phyloP scores from a whole-genome alignment of 768 basidiomycete genomes.

The Bullera alba region DNA sequence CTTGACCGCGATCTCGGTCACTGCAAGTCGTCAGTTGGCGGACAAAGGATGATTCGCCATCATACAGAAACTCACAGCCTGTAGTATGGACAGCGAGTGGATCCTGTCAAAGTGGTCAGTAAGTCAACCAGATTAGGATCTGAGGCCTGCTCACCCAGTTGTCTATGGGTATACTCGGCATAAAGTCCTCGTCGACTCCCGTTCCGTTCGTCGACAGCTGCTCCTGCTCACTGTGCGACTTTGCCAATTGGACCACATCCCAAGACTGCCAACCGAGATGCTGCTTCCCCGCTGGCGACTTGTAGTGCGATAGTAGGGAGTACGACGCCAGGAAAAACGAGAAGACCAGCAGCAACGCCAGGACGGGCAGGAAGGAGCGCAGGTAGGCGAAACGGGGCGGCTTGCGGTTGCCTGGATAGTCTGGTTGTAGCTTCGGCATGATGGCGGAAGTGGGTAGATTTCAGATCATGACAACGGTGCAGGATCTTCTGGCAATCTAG shows the following conservation, averaged over 20 bases:
- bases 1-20: constrained; percentile 71
- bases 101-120: constrained; percentile 48
- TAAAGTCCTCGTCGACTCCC: constrained; percentile 47
- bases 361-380: constrained; percentile 49
- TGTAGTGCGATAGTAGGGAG: constrained; percentile 73
- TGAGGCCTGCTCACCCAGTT: constrained; percentile 50
- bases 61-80: constrained; percentile 54
- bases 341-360: constrained; percentile 58
- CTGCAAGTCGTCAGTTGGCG: constrained; percentile 34
- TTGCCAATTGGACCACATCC: constrained; percentile 54
- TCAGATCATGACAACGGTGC: too few relatives aligned
- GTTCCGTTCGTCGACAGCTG: constrained; percentile 48
- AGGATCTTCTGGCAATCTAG: too few relatives aligned
- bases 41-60: neutral
- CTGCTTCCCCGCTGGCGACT: constrained; percentile 49
- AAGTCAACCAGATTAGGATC: neutral
- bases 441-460: too few relatives aligned
- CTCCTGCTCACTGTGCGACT: constrained; percentile 55
- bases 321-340: constrained; percentile 66
- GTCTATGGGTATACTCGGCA: constrained; percentile 69
- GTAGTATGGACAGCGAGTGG: constrained; percentile 69
- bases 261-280: constrained; percentile 84
- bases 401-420: constrained; percentile 8
- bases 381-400: constrained; percentile 25
- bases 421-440: neutral